Base-by-base conservation (phyloP, 2,329 filamentous ascomycete genomes). In the Onygena corvina region DNA sequence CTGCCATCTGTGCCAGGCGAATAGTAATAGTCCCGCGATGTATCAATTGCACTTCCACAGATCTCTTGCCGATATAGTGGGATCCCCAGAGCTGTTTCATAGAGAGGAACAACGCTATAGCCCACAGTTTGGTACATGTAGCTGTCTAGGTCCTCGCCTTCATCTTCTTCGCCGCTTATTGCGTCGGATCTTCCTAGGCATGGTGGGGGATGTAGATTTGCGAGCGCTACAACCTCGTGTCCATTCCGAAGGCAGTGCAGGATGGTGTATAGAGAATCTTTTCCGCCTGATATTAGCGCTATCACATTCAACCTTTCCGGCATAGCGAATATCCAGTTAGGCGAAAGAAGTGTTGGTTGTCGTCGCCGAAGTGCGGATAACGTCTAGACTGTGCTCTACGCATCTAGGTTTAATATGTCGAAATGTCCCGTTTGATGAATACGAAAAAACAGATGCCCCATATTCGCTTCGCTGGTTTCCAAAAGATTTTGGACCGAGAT, bases 51-150 rank as follows among this genome's bases (percentile, higher is more conserved):
- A 3, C 69, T 71, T 34, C 90, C 92, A 1, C 66, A 62, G 57
- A 96, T 95, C 48, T 79, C 71, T 57, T 82, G 78, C 16, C 92
- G 81, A 66, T 92, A 95, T 1, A 98, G 74, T 20, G 90, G 90
- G 29, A 96, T 73, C 0, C 76, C 80, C 1, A 94, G 80, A 29
- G 86, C 88, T 44, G 77, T 67, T 52, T 82, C 81, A 63, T 95
- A 96, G 12, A 94, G 75, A 2, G 89, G 87, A 50, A 96, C 83
- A 14, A 95, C 72, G 51, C 80, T 76, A 67, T 96, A 87, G 9
- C 92, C 92, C 52, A 95, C 86, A 2, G 92, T 98, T 72, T 98
- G 92, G 72, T 96, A 98, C 92, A 98, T 98, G 80, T 92, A 96
- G 70, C 89, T 95, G 67, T 98, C 87, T 58, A 94, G 75, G 64